Percentiles rank a stretch among this genome's conserved stretches.
Evolutionary conservation across 2,329 filamentous ascomycete species (phyloP).

Genomic region (Alternaria sp.): DNA sequence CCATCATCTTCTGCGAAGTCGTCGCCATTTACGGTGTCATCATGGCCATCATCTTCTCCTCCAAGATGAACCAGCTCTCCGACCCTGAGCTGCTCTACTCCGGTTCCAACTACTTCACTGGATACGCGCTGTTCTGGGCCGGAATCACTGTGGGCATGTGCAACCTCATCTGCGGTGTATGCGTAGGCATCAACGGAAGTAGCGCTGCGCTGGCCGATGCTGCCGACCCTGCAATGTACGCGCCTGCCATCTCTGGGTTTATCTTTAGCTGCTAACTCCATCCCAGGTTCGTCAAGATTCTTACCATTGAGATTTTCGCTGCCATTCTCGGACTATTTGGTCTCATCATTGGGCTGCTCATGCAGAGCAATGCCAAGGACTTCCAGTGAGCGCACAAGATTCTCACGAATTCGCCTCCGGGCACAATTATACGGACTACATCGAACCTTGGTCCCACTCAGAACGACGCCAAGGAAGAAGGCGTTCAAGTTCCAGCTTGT

Average conservation of each 20-base stretch:
- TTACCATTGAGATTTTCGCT: conserved; percentile 99
- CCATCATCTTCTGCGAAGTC: conserved; percentile 99
- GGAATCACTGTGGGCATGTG: conserved; percentile 94
- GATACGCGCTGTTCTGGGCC: conserved; percentile 94
- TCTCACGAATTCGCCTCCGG: background rate
- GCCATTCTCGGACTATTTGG: conserved; percentile 96
- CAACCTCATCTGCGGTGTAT: conserved; percentile 94
- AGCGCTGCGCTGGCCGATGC: conserved; percentile 96
- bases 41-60: conserved; percentile 98
- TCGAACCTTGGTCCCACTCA: conserved; percentile 3
- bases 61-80: conserved; percentile 77
- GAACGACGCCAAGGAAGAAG: conserved; percentile 7
- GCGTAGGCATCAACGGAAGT: conserved; percentile 97
- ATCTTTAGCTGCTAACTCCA: conserved; percentile 13
- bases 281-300: conserved; percentile 91
- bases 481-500: conserved; percentile 22
- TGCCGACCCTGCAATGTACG: conserved; percentile 86
- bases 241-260: conserved; percentile 22
- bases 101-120: conserved; percentile 87
- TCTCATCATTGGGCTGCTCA: conserved; percentile 89
- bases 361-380: conserved; percentile 82
- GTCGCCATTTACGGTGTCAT: conserved; percentile 99
- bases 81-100: conserved; percentile 73
- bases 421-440: background rate
- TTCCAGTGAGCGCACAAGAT: conserved; percentile 60